Evolutionary conservation across 1,284 basidiomycete genomes (phyloP).

Genomic region (Austroboletus niveus): DNA sequence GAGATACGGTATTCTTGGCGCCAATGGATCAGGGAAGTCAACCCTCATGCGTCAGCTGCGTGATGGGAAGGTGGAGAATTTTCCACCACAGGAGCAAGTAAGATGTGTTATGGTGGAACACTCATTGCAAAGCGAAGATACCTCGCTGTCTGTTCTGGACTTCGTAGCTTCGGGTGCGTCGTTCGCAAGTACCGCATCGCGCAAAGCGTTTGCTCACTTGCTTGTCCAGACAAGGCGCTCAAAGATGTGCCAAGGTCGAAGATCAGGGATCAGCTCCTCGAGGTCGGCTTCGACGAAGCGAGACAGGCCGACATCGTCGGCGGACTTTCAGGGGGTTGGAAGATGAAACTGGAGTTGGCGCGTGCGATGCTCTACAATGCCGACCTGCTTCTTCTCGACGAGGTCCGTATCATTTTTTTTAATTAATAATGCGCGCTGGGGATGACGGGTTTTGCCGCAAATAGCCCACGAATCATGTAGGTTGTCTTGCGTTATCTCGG

Average conservation of each 20-base stretch:
- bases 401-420: conserved; percentile 42
- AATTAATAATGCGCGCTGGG: conserved; percentile 21
- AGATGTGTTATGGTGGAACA: conserved; percentile 96
- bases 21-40: conserved; percentile 96
- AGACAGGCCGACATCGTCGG: conserved; percentile 86
- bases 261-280: conserved; percentile 75
- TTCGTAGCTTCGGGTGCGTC: conserved; percentile 80
- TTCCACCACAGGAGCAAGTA: conserved; percentile 86
- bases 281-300: conserved; percentile 90
- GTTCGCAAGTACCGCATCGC: conserved; percentile 5
- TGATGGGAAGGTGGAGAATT: conserved; percentile 95
- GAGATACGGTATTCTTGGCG: conserved; percentile 93
- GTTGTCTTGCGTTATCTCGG: conserved; percentile 32
- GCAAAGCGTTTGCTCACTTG: conserved; percentile 5
- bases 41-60: conserved; percentile 96
- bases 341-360: conserved; percentile 95
- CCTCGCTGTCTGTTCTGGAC: conserved; percentile 77
- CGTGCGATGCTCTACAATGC: conserved; percentile 97
- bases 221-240: conserved; percentile 56
- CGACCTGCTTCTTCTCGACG: conserved; percentile 88
- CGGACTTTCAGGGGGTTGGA: conserved; percentile 97
- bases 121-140: conserved; percentile 91
- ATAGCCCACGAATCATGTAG: conserved; percentile 90
- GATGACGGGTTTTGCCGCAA: conserved; percentile 24
- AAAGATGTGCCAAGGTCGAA: conserved; percentile 58